A percentile compares a stretch with the other conserved stretches of the same genome.
Conservation (phyloP, 1,284 basidiomycete genomes). For the Xerocomus minutiporus region DNA sequence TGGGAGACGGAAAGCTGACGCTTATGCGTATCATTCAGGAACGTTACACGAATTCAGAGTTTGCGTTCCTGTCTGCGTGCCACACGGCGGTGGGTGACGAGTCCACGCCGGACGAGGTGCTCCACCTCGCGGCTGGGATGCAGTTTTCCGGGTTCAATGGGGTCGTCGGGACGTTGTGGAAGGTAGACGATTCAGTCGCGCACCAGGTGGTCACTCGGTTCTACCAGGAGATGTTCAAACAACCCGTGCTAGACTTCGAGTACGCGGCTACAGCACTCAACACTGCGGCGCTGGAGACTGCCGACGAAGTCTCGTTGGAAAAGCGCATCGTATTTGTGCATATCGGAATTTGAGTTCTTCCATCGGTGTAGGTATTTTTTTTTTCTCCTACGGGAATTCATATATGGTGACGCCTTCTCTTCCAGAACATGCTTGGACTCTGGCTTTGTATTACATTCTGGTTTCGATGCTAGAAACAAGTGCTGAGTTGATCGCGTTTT, state of each 20-base stretch:
- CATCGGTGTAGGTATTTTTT: background rate
- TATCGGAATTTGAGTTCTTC: background rate
- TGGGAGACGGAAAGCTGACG: background rate
- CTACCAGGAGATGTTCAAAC: too few species aligned
- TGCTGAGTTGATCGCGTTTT: background rate
- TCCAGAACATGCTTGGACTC: background rate
- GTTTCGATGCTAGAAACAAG: too few species aligned
- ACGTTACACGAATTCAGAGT: slow-evolving; percentile 1
- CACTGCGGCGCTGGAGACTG: background rate
- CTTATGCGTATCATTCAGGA: slow-evolving; percentile 1
- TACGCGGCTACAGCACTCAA: background rate
- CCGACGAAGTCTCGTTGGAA: too few species aligned
- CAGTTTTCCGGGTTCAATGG: background rate
- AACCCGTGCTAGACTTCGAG: background rate
- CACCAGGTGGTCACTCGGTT: too few species aligned
- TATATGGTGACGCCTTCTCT: background rate
- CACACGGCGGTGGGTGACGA: too few species aligned
- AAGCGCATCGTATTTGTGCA: background rate
- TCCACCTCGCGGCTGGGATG: background rate
- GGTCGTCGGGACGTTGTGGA: too few species aligned
- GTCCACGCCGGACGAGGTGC: background rate
- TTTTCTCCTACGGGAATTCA: background rate
- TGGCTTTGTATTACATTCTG: background rate
- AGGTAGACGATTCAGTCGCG: too few species aligned
- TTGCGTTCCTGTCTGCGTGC: background rate